Base-by-base conservation (phyloP, 192 early-diverging fungal species). In the Cetraspora pellucida region DNA sequence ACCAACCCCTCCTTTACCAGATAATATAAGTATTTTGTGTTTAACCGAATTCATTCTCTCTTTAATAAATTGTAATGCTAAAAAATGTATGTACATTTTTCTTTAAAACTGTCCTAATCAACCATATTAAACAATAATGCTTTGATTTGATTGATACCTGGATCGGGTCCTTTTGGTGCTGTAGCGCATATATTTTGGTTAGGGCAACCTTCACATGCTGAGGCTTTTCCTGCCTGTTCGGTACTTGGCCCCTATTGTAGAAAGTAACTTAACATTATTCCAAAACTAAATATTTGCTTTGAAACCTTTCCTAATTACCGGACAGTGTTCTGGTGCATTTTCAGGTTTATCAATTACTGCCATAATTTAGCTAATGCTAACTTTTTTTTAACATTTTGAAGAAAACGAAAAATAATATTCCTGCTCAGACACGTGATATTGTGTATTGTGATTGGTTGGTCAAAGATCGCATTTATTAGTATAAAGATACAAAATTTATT, bases 1-100 rank as follows among this genome's bases (percentile, higher is more conserved):
- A 65, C 98, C 98, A 2, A 99, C 98, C 44, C 98, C 98, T 75
- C 98, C 98, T 81, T 99, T 99, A 28, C 98, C 98, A 0, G 95
- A 97, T 27, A 99, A 91, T 13, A 99, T 91, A 10, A 99, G 85
- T n/a, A 98, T 84, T 69, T 96, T 96, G 83, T 96, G 93, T 81
- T 93, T 93, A 28, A 92, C 87, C 30, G 61, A 78, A 3, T 71
- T 60, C 77, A 95, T 84, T 14, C 91, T 86, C 55, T 91, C 84
- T 16, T 86, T 85, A 27, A 95, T 91, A 2, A 90, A 28, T 14
- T 89, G 81, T 25, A 95, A 79, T 77, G 88, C 93, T 50, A 27
- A 16, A n/a, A 44, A 49, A 45, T 9, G 43, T 60, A 49, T 7
- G 27, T n/a, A 23, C 19, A 1, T 37, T 63, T 37, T 27, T 59